These are phyloP conservation scores for Fusarium ramigenum DNA, from an alignment of 2,329 filamentous ascomycete species.

Conservation along the genomic window DNA sequence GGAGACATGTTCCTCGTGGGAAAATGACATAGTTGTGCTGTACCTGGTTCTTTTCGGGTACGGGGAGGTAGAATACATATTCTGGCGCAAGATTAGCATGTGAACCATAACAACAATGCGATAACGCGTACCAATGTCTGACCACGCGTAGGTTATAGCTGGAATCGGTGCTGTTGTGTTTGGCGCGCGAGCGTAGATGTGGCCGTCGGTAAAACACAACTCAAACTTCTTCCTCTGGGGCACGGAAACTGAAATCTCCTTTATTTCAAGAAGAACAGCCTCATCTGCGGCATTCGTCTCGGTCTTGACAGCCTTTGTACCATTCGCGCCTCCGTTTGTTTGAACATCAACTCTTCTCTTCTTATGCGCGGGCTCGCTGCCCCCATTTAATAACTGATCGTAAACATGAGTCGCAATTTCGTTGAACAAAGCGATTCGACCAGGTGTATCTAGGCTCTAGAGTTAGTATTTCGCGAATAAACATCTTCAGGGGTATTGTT, in stretches of 20 bases:
- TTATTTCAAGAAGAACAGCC: constrained; percentile 65
- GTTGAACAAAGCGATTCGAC: constrained; percentile 64
- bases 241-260: constrained; percentile 73
- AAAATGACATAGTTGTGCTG: constrained; percentile 74
- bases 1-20: constrained; percentile 63
- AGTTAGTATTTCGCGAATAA: constrained; percentile 12
- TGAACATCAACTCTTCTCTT: constrained; percentile 61
- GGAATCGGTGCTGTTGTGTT: constrained; percentile 61
- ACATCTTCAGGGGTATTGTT: constrained; percentile 38
- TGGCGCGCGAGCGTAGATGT: constrained; percentile 65
- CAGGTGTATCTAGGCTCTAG: constrained; percentile 57
- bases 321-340: constrained; percentile 35
- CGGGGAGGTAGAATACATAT: constrained; percentile 70
- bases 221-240: constrained; percentile 76
- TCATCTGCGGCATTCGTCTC: constrained; percentile 57
- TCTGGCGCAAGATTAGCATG: constrained; percentile 52
- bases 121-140: constrained; percentile 64
- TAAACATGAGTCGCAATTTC: constrained; percentile 62
- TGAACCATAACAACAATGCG: background rate
- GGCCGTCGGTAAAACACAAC: constrained; percentile 68
- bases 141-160: constrained; percentile 68
- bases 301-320: constrained; percentile 29
- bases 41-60: constrained; percentile 71
- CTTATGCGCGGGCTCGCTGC: constrained; percentile 60
- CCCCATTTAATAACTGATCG: constrained; percentile 51